Conservation (phyloP, 805 yeast genomes). For the Kluyveromyces wickerhamii region DNA sequence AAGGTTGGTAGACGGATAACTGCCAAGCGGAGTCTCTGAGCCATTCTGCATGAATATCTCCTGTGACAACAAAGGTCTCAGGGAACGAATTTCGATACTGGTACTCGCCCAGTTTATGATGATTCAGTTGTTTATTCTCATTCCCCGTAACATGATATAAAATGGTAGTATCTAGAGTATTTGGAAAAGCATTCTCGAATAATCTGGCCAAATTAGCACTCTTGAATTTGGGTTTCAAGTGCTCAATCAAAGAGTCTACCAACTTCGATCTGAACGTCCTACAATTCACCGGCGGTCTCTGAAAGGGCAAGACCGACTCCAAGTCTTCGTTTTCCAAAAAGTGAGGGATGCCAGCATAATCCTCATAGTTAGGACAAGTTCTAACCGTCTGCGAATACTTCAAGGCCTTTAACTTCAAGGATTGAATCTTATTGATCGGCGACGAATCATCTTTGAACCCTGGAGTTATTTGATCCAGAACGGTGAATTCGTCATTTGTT, state of each 20-base stretch:
- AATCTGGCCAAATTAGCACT: constrained; percentile 65
- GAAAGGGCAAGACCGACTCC: constrained; percentile 44
- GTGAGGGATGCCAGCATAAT: constrained; percentile 48
- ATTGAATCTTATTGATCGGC: background rate
- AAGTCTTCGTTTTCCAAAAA: constrained; percentile 39
- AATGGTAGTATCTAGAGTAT: constrained; percentile 81
- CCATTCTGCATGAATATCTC: constrained; percentile 94
- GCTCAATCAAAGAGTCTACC: constrained; percentile 53
- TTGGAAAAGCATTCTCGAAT: constrained; percentile 78
- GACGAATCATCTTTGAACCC: background rate
- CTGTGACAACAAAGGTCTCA: constrained; percentile 75
- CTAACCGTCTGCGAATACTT: background rate
- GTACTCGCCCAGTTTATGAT: constrained; percentile 9
- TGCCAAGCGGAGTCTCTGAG: constrained; percentile 81
- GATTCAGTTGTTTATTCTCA: constrained; percentile 11
- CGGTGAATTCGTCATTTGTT: no score
- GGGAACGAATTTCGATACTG: constrained; percentile 28
- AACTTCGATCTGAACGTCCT: constrained; percentile 60
- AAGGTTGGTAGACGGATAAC: constrained; percentile 62
- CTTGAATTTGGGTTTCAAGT: constrained; percentile 40
- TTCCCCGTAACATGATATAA: constrained; percentile 48
- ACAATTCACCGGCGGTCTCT: constrained; percentile 67
- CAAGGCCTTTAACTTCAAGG: background rate
- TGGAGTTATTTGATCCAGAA: no score
- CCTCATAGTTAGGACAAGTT: constrained; percentile 50